Evolutionary conservation across 495 filamentous ascomycete genomes (phyloP).

Genomic region (Penicillium paradoxum): DNA sequence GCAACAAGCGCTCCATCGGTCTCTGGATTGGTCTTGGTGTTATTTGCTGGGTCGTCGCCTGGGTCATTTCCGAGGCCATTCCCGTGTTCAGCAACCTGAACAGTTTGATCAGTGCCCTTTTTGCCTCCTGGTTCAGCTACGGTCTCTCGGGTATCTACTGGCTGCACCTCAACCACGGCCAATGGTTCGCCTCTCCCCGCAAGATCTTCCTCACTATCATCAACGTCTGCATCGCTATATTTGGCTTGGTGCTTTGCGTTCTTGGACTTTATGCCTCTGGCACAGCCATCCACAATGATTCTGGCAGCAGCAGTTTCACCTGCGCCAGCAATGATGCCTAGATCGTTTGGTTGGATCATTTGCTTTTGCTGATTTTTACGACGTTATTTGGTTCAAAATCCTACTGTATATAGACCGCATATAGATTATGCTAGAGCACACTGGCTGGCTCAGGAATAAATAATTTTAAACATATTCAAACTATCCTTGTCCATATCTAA

Average conservation of each 20-base stretch:
- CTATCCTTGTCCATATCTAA: too few species aligned
- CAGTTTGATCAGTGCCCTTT: slow-evolving; percentile 39
- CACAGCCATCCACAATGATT: slow-evolving; percentile 38
- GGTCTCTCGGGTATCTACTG: slow-evolving; percentile 42
- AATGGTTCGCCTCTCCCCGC: slow-evolving; percentile 27
- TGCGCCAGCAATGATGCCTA: slow-evolving; percentile 29
- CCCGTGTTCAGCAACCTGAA: slow-evolving; percentile 64
- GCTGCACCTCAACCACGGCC: slow-evolving; percentile 36
- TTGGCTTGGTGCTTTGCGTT: slow-evolving; percentile 29
- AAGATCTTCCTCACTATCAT: slow-evolving; percentile 31
- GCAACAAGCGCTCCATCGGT: slow-evolving; percentile 40
- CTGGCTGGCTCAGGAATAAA: slow-evolving; percentile 10
- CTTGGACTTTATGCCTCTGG: slow-evolving; percentile 39
- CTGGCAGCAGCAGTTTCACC: slow-evolving; percentile 26
- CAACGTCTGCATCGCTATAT: slow-evolving; percentile 23
- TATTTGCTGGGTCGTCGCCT: slow-evolving; percentile 56
- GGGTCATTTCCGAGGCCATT: slow-evolving; percentile 64
- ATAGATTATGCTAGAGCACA: slow-evolving; percentile 4
- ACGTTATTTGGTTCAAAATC: background rate
- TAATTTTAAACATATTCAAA: slow-evolving; percentile 5
- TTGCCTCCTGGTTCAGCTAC: slow-evolving; percentile 41
- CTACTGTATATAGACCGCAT: slow-evolving; percentile 7
- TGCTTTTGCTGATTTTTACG: background rate
- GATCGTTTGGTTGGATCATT: background rate
- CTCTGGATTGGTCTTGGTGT: slow-evolving; percentile 54